phyloP scores from a whole-genome alignment of 225 moss, liverwort and hornwort genomes.

The Sphagnum contortum region DNA sequence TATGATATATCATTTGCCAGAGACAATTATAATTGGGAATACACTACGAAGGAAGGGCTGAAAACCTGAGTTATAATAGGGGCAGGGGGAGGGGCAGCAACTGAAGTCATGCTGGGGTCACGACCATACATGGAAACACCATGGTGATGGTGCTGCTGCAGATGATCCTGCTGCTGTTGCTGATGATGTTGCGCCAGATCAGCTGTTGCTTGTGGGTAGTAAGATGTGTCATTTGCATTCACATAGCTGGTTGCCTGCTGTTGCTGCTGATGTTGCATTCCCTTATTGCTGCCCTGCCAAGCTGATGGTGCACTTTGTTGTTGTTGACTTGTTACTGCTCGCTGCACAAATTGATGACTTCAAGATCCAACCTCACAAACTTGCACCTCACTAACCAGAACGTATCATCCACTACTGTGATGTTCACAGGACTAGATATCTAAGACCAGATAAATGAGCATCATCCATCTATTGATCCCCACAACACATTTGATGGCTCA shows the following conservation, averaged over 20 bases:
- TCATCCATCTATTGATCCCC: too few relatives aligned
- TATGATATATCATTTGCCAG: too few relatives aligned
- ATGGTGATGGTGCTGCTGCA: slow-evolving; percentile 81
- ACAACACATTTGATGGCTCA: too few relatives aligned
- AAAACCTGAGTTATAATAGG: slow-evolving; percentile 93
- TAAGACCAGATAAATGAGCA: too few relatives aligned
- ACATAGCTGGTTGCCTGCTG: slow-evolving; percentile 44
- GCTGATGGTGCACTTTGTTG: slow-evolving; percentile 66
- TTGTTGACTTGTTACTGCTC: slow-evolving; percentile 84
- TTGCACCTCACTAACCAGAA: too few relatives aligned
- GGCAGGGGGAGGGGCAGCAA: slow-evolving; percentile 89
- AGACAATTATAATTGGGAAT: too few relatives aligned
- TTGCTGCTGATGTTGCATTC: slow-evolving; percentile 31
- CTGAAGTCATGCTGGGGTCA: slow-evolving; percentile 77
- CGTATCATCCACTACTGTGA: too few relatives aligned
- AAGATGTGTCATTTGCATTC: slow-evolving; percentile 43
- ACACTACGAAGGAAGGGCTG: neutral
- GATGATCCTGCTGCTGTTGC: slow-evolving; percentile 54
- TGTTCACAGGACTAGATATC: too few relatives aligned
- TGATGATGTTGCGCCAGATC: slow-evolving; percentile 77
- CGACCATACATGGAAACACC: slow-evolving; percentile 93
- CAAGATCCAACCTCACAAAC: too few relatives aligned
- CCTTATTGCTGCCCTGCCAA: slow-evolving; percentile 66
- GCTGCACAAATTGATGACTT: slow-evolving; percentile 25
- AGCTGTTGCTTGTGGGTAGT: slow-evolving; percentile 52